A percentile compares a stretch with the other conserved stretches of the same genome.
Evolutionary conservation across 2,329 filamentous ascomycete species (phyloP).

Genomic region (Rhynchosporium graminicola): DNA sequence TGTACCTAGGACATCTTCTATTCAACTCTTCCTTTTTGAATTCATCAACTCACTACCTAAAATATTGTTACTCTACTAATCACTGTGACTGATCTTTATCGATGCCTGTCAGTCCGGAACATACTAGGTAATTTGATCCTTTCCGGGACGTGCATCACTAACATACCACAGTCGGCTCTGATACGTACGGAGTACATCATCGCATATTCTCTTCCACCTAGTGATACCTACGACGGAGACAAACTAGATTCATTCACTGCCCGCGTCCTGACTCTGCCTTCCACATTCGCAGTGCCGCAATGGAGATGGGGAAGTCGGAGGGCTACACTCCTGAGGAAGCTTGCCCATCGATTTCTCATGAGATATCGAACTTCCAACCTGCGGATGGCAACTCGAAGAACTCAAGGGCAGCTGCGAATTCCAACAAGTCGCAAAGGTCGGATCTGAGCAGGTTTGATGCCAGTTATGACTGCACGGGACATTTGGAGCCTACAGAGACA

Average conservation of each 20-base stretch:
- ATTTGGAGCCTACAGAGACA: background rate
- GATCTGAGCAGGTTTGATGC: background rate
- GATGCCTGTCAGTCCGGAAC: background rate
- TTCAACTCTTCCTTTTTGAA: background rate
- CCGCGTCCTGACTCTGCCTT: too few relatives aligned
- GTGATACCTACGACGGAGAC: background rate
- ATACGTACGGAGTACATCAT: background rate
- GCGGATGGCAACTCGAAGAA: background rate
- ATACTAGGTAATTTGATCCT: background rate
- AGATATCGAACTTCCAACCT: too few relatives aligned
- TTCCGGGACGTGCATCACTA: background rate
- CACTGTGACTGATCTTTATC: background rate
- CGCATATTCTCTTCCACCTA: background rate
- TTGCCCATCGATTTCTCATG: background rate
- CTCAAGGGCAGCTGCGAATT: background rate
- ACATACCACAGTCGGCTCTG: background rate
- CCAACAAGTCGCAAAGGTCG: conserved; percentile 4
- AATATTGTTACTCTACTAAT: background rate
- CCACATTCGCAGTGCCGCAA: too few relatives aligned
- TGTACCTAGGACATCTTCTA: background rate
- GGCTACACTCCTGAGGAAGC: background rate
- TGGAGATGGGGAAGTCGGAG: background rate
- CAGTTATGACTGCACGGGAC: background rate
- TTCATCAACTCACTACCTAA: background rate
- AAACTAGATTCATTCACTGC: background rate